phyloP scores from a whole-genome alignment of 805 yeast genomes.

The Ascoidea tarda region DNA sequence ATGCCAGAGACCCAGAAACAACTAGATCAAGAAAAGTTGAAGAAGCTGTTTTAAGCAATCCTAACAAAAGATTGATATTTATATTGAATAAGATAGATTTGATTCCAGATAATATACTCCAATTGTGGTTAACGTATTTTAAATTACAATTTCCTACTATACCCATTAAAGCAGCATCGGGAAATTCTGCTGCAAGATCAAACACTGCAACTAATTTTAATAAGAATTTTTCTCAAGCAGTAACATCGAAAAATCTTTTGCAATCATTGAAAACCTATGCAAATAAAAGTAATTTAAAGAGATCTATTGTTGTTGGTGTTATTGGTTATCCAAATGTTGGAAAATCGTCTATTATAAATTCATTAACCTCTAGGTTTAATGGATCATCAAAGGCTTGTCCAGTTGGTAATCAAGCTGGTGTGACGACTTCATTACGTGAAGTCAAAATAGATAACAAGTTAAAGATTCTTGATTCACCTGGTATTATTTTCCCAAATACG shows the following conservation, averaged over 20 bases:
- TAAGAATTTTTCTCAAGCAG: constrained; percentile 55
- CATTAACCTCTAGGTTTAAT: constrained; percentile 51
- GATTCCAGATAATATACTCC: constrained; percentile 72
- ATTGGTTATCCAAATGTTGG: constrained; percentile 98
- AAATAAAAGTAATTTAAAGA: constrained; percentile 66
- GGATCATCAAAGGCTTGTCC: constrained; percentile 62
- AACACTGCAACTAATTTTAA: constrained; percentile 35
- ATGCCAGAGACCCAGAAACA: constrained; percentile 94
- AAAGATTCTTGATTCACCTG: constrained; percentile 88
- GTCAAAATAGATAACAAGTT: constrained; percentile 85
- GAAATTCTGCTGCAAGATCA: constrained; percentile 28
- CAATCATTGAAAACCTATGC: constrained; percentile 81
- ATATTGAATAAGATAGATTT: constrained; percentile 87
- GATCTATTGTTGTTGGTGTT: constrained; percentile 87
- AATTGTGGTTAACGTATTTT: constrained; percentile 72
- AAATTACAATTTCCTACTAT: constrained; percentile 81
- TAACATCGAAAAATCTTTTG: constrained; percentile 61
- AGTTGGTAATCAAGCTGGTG: constrained; percentile 96
- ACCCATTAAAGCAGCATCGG: constrained; percentile 70
- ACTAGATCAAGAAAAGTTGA: constrained; percentile 89
- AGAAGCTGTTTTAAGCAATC: constrained; percentile 71
- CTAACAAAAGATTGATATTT: constrained; percentile 66
- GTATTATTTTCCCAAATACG: constrained; percentile 75
- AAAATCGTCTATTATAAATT: constrained; percentile 86
- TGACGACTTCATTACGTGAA: constrained; percentile 83